Evolutionary conservation across 352 stramenopile genomes (phyloP).

Genomic region (Paralagenidium karlingii): DNA sequence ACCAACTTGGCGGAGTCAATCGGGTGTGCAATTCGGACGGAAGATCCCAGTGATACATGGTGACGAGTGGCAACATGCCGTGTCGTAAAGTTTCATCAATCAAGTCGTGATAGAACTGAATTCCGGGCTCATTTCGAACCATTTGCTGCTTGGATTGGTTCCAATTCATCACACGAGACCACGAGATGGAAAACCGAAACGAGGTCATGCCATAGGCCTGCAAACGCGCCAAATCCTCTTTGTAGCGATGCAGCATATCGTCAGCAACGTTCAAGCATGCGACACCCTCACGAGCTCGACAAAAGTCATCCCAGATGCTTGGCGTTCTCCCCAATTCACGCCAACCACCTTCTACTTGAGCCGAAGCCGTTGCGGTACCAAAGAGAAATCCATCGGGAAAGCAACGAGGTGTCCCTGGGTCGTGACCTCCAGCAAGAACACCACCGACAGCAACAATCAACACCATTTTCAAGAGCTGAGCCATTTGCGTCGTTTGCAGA

Average conservation of each 20-base stretch:
- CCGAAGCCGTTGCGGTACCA: constrained; percentile 75
- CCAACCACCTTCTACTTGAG: constrained; percentile 86
- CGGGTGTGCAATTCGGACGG: constrained; percentile 74
- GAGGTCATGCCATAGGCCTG: constrained; percentile 75
- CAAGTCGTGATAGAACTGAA: constrained; percentile 88
- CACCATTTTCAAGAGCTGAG: no score
- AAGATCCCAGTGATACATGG: constrained; percentile 92
- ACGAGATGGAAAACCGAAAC: constrained; percentile 91
- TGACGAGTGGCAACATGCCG: constrained; percentile 83
- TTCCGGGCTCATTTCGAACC: constrained; percentile 65
- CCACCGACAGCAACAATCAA: no score
- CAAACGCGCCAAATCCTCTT: constrained; percentile 88
- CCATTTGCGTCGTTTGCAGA: no score
- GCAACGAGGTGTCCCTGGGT: no score
- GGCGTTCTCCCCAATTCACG: constrained; percentile 54
- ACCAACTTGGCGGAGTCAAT: constrained; percentile 64
- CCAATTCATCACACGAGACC: constrained; percentile 81
- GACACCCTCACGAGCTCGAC: constrained; percentile 28
- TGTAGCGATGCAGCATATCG: constrained; percentile 88
- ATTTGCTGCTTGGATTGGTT: constrained; percentile 24
- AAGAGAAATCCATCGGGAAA: constrained; percentile 59
- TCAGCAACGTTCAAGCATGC: constrained; percentile 83
- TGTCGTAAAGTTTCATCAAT: constrained; percentile 68
- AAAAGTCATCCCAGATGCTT: constrained; percentile 90
- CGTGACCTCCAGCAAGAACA: no score